Conservation (phyloP, 2,329 filamentous ascomycete genomes). For the Fusarium sulawesiense region DNA sequence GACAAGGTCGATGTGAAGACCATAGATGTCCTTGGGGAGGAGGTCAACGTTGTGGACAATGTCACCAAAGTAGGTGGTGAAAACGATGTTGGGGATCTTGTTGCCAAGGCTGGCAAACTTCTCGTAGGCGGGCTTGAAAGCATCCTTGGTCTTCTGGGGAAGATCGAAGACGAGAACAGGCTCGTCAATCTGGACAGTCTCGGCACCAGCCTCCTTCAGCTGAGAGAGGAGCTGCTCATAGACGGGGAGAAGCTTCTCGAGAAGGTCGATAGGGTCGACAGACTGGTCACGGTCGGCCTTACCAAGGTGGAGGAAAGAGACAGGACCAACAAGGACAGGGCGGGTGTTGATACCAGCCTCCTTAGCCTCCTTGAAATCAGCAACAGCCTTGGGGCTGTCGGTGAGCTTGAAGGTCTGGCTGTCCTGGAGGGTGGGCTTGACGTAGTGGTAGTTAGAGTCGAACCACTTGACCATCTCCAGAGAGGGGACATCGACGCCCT, state of each 20-base stretch:
- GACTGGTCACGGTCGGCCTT: slow-evolving; percentile 97
- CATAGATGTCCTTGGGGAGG: slow-evolving; percentile 82
- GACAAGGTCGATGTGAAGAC: slow-evolving; percentile 94
- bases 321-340: slow-evolving; percentile 93
- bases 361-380: slow-evolving; percentile 97
- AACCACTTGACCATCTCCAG: slow-evolving; percentile 99
- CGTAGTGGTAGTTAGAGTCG: slow-evolving; percentile 99
- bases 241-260: slow-evolving; percentile 92
- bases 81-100: slow-evolving; percentile 86
- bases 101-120: slow-evolving; percentile 80
- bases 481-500: slow-evolving; percentile 89
- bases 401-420: slow-evolving; percentile 95
- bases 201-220: slow-evolving; percentile 95
- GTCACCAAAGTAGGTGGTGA: slow-evolving; percentile 99
- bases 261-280: slow-evolving; percentile 91
- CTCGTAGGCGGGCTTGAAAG: slow-evolving; percentile 98
- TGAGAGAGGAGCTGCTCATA: slow-evolving; percentile 93
- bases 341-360: slow-evolving; percentile 93
- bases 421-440: slow-evolving; percentile 98
- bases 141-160: slow-evolving; percentile 87
- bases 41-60: slow-evolving; percentile 98
- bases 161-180: slow-evolving; percentile 96
- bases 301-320: slow-evolving; percentile 96
- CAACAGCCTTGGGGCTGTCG: slow-evolving; percentile 90
- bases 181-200: slow-evolving; percentile 98